Evolutionary conservation across 1,139 yeast species (phyloP), one percentile per base, ranked within the genome.

Genomic region (Saccharomyces hybrid): DNA sequence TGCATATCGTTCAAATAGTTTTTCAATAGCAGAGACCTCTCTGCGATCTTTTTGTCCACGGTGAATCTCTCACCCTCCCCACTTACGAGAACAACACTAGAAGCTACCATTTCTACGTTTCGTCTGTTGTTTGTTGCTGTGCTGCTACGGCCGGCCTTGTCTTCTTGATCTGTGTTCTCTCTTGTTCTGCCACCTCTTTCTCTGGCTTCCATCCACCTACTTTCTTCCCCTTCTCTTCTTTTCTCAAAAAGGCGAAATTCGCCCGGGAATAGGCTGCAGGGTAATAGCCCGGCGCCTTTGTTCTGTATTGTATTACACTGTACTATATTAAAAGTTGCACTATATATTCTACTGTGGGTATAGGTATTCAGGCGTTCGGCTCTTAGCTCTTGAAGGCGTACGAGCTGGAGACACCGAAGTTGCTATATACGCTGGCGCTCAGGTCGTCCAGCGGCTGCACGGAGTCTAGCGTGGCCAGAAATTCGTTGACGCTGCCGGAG

Each of bases 381-480:
- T 11, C 44, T 38, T 38, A 38, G 11, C 9, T 11, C 44, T 38
- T 38, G 26, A 38, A 38, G 24, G n/a, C 24, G 12, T 8, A 38
- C 44, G 44, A 38, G 44, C 44, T 38, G 26, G 44, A 38, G 12
- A 66, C 54, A 3, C 83, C 87, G 70, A 87, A 88, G 67, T 89
- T 89, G 34, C 96, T 86, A 70, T 91, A 91, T 8, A 91, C 93
- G 63, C 90, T 80, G 4, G 97, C 97, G 71, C 96, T 84, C 64
- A 91, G 80, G 58, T 90, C 96, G 62, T 88, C 95, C 58, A 91
- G 78, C 58, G 83, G 90, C 27, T 82, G 83, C 34, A 82, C 74
- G 54, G 77, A 75, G 65, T 82, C 82, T 64, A 83, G 66, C 47
- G 73, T 73, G 65, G 76, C 68, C 48, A 66, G 49, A 50, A 54